These are phyloP conservation scores for Alternaria angustiovoidea DNA, from an alignment of 2,329 filamentous ascomycete genomes.

Conservation along the genomic window DNA sequence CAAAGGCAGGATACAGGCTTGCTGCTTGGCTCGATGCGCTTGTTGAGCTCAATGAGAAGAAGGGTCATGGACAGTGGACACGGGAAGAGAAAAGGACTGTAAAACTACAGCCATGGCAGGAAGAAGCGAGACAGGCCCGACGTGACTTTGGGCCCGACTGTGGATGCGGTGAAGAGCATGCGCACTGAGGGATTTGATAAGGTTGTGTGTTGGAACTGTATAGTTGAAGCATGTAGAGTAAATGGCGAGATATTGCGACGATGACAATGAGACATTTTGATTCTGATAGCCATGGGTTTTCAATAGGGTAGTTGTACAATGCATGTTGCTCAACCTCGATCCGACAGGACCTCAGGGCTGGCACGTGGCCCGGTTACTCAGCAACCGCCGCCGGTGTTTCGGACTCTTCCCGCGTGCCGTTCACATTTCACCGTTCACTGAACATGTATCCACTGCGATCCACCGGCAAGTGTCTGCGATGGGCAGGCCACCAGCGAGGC, in stretches of 20 bases:
- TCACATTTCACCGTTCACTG: neutral
- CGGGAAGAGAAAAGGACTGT: constrained; percentile 22
- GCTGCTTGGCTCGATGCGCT: constrained; percentile 44
- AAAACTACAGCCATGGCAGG: constrained; percentile 38
- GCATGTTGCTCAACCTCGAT: neutral
- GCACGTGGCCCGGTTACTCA: constrained; percentile 10
- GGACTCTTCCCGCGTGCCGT: neutral
- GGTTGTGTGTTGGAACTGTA: neutral
- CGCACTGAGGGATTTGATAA: constrained; percentile 18
- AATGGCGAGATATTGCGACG: neutral
- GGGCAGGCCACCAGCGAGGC: constrained; percentile 6
- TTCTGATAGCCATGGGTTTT: too few species aligned
- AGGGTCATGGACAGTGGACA: constrained; percentile 16
- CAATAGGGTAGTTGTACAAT: too few species aligned
- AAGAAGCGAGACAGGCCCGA: constrained; percentile 36
- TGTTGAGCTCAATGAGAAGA: constrained; percentile 29
- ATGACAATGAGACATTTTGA: neutral
- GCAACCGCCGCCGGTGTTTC: constrained; percentile 9
- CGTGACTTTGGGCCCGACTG: constrained; percentile 42
- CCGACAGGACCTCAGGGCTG: neutral
- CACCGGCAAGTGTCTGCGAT: constrained; percentile 11
- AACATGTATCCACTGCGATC: constrained; percentile 9
- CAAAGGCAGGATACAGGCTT: constrained; percentile 49
- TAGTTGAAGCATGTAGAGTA: neutral
- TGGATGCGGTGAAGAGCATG: constrained; percentile 34